Conservation (phyloP, 768 basidiomycete species). For the Aureoboletus auriporus region DNA sequence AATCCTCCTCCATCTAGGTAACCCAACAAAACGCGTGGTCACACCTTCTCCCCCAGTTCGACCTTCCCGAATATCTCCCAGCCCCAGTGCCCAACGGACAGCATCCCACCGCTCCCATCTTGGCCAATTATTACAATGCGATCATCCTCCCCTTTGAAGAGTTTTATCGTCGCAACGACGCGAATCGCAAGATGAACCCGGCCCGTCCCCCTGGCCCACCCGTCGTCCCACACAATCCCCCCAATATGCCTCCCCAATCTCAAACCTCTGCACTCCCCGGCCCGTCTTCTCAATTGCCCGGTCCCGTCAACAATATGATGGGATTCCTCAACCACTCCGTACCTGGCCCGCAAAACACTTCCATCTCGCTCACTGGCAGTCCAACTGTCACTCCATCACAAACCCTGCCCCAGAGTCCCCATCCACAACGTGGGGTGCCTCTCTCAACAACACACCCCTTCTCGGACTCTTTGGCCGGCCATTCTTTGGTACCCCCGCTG, state of each 20-base stretch:
- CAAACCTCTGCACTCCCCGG: slow-evolving; percentile 9
- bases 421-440: slow-evolving; percentile 20
- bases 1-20: slow-evolving; percentile 34
- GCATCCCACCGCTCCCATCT: slow-evolving; percentile 44
- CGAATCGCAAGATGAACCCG: slow-evolving; percentile 48
- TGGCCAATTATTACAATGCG: slow-evolving; percentile 57
- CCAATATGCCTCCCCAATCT: slow-evolving; percentile 16
- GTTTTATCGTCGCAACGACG: slow-evolving; percentile 58
- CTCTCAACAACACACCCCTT: slow-evolving; percentile 23
- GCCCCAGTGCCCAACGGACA: slow-evolving; percentile 43
- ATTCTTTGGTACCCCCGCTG: slow-evolving; percentile 15
- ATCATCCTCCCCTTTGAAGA: slow-evolving; percentile 75
- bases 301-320: slow-evolving; percentile 21
- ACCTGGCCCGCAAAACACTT: slow-evolving; percentile 14
- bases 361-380: slow-evolving; percentile 20
- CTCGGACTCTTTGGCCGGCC: slow-evolving; percentile 22
- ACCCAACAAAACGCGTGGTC: slow-evolving; percentile 54
- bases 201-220: slow-evolving; percentile 29
- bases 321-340: slow-evolving; percentile 23
- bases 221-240: slow-evolving; percentile 10
- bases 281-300: slow-evolving; percentile 17
- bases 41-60: slow-evolving; percentile 49
- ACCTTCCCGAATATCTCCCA: slow-evolving; percentile 56
- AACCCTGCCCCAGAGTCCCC: slow-evolving; percentile 30
- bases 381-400: slow-evolving; percentile 24